Conservation (phyloP, 331 rosid genomes). For the Rosa hybrid region DNA sequence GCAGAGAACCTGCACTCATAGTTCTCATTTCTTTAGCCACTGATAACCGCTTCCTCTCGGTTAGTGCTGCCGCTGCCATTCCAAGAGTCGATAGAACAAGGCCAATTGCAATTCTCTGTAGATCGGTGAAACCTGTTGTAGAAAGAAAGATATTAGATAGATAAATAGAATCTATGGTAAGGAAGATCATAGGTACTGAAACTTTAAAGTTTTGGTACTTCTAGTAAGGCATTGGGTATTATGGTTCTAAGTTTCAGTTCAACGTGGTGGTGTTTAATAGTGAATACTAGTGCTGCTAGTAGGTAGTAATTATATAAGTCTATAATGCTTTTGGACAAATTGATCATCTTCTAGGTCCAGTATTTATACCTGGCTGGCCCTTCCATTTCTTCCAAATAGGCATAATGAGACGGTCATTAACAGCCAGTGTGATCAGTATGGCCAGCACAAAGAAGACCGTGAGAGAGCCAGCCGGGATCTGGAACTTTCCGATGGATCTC, state of each 20-base stretch:
- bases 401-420: constrained; percentile 74
- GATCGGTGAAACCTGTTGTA: constrained; percentile 63
- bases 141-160: background rate
- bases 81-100: constrained; percentile 58
- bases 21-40: constrained; percentile 43
- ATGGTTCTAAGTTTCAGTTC: too few species aligned
- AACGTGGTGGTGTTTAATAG: too few species aligned
- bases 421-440: constrained; percentile 59
- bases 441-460: constrained; percentile 84
- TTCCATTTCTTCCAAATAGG: constrained; percentile 67
- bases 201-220: background rate
- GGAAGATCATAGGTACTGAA: background rate
- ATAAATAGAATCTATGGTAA: too few species aligned
- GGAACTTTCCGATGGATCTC: constrained; percentile 57
- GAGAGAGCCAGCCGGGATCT: constrained; percentile 89
- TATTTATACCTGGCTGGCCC: constrained; percentile 65
- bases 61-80: constrained; percentile 62
- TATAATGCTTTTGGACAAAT: background rate
- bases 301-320: too few species aligned
- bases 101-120: constrained; percentile 77
- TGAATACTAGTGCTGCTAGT: too few species aligned
- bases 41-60: constrained; percentile 57
- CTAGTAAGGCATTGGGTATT: too few species aligned
- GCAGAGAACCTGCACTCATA: constrained; percentile 29
- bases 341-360: background rate